Base-by-base conservation (phyloP, 257 asterid genomes). In the Fraxinus pennsylvanica region DNA sequence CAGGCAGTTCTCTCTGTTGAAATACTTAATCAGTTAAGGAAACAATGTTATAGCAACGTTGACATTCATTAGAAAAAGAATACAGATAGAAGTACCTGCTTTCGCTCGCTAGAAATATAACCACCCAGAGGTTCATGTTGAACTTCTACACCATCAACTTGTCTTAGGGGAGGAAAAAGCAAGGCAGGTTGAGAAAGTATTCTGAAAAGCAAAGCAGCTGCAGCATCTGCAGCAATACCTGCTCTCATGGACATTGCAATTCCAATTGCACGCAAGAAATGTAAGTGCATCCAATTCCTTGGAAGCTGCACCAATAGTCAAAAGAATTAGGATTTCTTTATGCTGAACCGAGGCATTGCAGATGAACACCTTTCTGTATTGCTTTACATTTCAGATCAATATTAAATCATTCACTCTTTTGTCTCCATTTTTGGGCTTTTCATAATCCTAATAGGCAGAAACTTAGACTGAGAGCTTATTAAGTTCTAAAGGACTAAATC, bases 161-260 rank as follows among this genome's bases (percentile, higher is more conserved):
- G 98, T 77, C 97, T 86, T 80, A 90, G 78, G 15, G 99, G 97
- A 73, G 99, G 99, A 78, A 96, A 96, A 79, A 96, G 97, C 74
- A 96, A 84, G 79, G 98, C 99, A 41, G 99, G 98, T 77, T 96
- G 99, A 70, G 99, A 96, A 59, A 96, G 98, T 87, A 93, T 89
- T 7, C 99, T 90, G 63, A 96, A 96, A 86, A 96, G 98, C 79
- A 96, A 85, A 81, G 99, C 98, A 86, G 98, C 99, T 54, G 99
- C 99, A 72, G 98, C 87, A 88, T 93, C 99, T 45, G 99, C 98
- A 71, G 99, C 93, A 80, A 96, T 89, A 47, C 98, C 99, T 75
- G 91, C 96, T 87, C 99, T 89, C 98, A 96, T 93, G 81, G 99
- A 96, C 98, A 96, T 96, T 15, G 98, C 99, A 74, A 90, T 88